These are phyloP conservation scores for Leccinum variicolor DNA, from an alignment of 768 basidiomycete species.

Conservation along the genomic window DNA sequence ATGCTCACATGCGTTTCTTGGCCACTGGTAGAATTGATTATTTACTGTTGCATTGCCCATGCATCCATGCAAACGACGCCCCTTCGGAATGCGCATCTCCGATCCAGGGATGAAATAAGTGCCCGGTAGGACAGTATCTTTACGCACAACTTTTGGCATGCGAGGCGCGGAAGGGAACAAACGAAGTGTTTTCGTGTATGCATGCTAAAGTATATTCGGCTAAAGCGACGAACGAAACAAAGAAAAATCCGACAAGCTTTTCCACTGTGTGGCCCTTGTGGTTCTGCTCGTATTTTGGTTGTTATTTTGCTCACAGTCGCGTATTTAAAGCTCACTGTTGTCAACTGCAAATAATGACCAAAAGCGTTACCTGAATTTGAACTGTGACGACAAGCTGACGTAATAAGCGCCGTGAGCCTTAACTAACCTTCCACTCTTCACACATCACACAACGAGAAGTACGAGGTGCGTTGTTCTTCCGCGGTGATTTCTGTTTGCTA, in stretches of 20 bases:
- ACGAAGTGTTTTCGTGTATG: slow-evolving; percentile 45
- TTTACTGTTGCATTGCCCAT: slow-evolving; percentile 44
- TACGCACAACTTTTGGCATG: slow-evolving; percentile 32
- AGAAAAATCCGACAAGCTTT: slow-evolving; percentile 29
- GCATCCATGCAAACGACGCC: slow-evolving; percentile 39
- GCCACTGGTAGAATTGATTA: slow-evolving; percentile 34
- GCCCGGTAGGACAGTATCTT: slow-evolving; percentile 34
- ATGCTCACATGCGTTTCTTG: not conserved
- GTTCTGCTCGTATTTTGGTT: slow-evolving; percentile 23
- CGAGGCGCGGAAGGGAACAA: slow-evolving; percentile 38
- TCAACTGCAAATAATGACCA: not conserved
- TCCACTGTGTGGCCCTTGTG: slow-evolving; percentile 37
- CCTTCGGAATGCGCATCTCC: slow-evolving; percentile 36
- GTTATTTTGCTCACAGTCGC: no score
- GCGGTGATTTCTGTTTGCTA: no score
- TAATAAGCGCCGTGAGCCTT: no score
- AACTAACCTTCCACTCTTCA: no score
- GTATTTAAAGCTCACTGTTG: slow-evolving; percentile 25
- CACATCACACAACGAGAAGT: no score
- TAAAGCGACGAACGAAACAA: slow-evolving; percentile 5
- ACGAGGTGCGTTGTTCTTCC: no score
- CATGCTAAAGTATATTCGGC: slow-evolving; percentile 41
- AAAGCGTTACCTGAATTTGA: no score
- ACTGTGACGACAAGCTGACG: no score
- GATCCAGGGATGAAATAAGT: slow-evolving; percentile 31